Conservation (phyloP, 2,329 filamentous ascomycete species). For the Pseudomassariella vexata region DNA sequence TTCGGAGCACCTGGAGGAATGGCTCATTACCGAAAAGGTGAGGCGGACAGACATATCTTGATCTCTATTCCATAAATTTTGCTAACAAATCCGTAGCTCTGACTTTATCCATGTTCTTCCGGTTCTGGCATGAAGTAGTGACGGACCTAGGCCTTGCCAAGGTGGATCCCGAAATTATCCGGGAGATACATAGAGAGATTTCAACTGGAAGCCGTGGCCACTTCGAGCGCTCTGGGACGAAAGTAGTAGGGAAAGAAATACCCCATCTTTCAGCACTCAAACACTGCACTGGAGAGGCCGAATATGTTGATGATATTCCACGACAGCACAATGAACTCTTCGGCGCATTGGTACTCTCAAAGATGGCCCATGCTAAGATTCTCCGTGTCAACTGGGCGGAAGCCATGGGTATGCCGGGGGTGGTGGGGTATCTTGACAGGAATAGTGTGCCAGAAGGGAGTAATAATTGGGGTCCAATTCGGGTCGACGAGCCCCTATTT, state of each 20-base stretch:
- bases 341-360: constrained; percentile 81
- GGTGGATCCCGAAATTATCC: constrained; percentile 55
- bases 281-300: constrained; percentile 87
- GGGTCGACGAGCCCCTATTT: constrained; percentile 82
- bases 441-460: constrained; percentile 73
- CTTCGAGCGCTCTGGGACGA: constrained; percentile 65
- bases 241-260: constrained; percentile 77
- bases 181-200: constrained; percentile 79
- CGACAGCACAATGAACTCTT: constrained; percentile 81
- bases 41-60: no score
- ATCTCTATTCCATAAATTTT: no score
- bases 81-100: no score
- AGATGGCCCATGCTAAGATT: constrained; percentile 82
- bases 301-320: constrained; percentile 95
- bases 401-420: constrained; percentile 79
- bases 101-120: constrained; percentile 91
- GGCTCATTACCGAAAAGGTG: constrained; percentile 95
- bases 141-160: constrained; percentile 57
- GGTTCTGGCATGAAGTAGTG: constrained; percentile 89
- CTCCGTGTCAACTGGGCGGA: constrained; percentile 67
- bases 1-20: constrained; percentile 95
- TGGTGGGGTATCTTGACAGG: constrained; percentile 78
- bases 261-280: constrained; percentile 88
- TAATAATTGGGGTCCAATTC: constrained; percentile 86
- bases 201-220: constrained; percentile 77